Percentiles rank a stretch among this genome's conserved stretches.
phyloP scores from a whole-genome alignment of 192 early-diverging fungal species.

The Podila epicladia region DNA sequence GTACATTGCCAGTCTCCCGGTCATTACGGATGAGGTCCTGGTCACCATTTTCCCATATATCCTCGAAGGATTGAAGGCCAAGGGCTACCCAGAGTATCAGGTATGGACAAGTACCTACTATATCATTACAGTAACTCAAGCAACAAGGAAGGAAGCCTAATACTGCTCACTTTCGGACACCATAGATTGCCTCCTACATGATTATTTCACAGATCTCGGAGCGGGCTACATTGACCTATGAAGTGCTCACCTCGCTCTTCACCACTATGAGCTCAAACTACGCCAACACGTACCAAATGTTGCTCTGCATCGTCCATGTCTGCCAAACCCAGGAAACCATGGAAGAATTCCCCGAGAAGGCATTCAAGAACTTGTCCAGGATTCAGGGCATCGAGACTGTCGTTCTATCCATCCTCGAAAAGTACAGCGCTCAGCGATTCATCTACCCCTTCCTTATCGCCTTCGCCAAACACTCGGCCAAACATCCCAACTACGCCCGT shows the following conservation, averaged over 20 bases:
- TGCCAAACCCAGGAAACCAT: constrained; percentile 64
- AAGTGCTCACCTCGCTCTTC: constrained; percentile 57
- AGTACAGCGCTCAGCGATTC: constrained; percentile 58
- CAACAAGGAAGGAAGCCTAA: background rate
- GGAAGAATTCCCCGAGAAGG: constrained; percentile 28
- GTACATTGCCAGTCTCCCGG: constrained; percentile 57
- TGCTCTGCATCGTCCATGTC: constrained; percentile 62
- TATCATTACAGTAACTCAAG: background rate
- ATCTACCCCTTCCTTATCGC: constrained; percentile 50
- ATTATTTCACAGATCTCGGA: constrained; percentile 71
- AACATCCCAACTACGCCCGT: constrained; percentile 23
- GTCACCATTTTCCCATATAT: constrained; percentile 69
- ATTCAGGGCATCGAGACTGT: constrained; percentile 41
- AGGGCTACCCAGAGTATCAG: constrained; percentile 54
- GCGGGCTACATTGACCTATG: constrained; percentile 53
- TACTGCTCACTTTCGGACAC: background rate
- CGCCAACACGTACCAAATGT: constrained; percentile 38
- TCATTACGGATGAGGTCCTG: constrained; percentile 64
- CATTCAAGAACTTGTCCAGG: constrained; percentile 32
- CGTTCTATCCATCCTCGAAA: constrained; percentile 35
- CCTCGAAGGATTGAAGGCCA: constrained; percentile 58
- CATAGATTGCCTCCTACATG: constrained; percentile 68
- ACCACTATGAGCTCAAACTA: constrained; percentile 51
- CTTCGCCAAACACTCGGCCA: constrained; percentile 32
- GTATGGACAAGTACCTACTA: constrained; percentile 11